Evolutionary conservation across 352 stramenopile species (phyloP).

Genomic region (Halophytophthora polymorphica): DNA sequence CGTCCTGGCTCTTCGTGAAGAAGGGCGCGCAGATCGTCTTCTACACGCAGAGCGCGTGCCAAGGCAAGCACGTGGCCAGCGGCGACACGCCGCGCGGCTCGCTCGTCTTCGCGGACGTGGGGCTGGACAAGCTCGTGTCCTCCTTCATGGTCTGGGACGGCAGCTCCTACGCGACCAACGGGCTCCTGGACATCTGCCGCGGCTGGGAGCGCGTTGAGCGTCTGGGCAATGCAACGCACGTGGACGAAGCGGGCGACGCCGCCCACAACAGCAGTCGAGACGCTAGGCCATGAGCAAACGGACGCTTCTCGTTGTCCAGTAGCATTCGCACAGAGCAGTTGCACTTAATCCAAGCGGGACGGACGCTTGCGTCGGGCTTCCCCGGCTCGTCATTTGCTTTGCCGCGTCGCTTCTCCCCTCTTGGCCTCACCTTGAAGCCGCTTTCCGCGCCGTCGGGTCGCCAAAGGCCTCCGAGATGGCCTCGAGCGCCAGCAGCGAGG

Average conservation of each 20-base stretch:
- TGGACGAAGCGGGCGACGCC: too few species aligned
- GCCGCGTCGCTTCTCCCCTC: too few species aligned
- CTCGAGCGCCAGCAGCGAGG: slow-evolving; percentile 60
- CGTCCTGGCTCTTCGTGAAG: slow-evolving; percentile 3
- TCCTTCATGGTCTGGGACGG: slow-evolving; percentile 7
- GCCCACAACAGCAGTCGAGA: too few species aligned
- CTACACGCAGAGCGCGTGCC: slow-evolving; percentile 5
- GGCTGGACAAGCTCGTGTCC: slow-evolving; percentile 10
- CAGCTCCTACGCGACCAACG: neutral
- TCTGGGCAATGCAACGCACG: neutral
- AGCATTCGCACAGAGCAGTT: too few species aligned
- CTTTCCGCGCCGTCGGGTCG: slow-evolving; percentile 6
- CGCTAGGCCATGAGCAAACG: too few species aligned
- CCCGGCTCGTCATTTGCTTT: too few species aligned
- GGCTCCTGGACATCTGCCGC: neutral
- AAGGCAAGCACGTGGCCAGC: slow-evolving; percentile 4
- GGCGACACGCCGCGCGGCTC: neutral
- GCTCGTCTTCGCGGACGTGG: slow-evolving; percentile 2
- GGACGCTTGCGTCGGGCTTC: too few species aligned
- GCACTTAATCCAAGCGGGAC: too few species aligned
- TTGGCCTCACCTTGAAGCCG: neutral
- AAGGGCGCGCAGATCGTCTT: slow-evolving; percentile 6
- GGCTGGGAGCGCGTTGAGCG: neutral
- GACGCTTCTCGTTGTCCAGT: too few species aligned
- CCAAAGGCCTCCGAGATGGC: slow-evolving; percentile 68